These are phyloP conservation scores for Madurella mycetomatis DNA, from an alignment of 2,329 filamentous ascomycete species.

Conservation along the genomic window DNA sequence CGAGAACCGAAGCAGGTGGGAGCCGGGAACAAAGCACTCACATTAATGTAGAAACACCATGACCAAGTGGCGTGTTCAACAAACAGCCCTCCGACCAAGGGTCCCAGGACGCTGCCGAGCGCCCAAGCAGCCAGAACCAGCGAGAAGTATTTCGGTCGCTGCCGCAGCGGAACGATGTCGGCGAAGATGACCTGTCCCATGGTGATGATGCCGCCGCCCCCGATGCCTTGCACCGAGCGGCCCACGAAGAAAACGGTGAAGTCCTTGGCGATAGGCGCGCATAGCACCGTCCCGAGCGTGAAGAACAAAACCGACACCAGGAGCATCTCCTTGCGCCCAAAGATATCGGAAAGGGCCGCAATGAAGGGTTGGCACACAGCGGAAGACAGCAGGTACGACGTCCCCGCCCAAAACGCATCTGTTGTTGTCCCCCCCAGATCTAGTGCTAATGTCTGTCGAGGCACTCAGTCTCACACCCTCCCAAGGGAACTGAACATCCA, in stretches of 20 bases:
- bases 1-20: background rate
- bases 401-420: constrained; percentile 46
- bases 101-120: constrained; percentile 38
- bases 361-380: constrained; percentile 41
- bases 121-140: constrained; percentile 37
- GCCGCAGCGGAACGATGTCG: constrained; percentile 40
- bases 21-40: constrained; percentile 8
- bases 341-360: constrained; percentile 41
- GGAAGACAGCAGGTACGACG: constrained; percentile 42
- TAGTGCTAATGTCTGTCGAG: constrained; percentile 30
- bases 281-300: constrained; percentile 39
- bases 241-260: constrained; percentile 35
- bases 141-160: constrained; percentile 39
- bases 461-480: background rate
- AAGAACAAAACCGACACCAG: constrained; percentile 42
- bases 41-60: constrained; percentile 46
- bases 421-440: constrained; percentile 33
- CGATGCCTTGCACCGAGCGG: constrained; percentile 38
- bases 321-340: constrained; percentile 43
- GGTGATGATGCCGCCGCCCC: constrained; percentile 40
- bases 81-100: constrained; percentile 37
- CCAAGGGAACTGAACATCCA: background rate
- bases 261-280: constrained; percentile 31
- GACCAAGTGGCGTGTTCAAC: constrained; percentile 38
- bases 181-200: constrained; percentile 38